A percentile compares a stretch with the other conserved stretches of the same genome.
Conservation (phyloP, 1,284 basidiomycete genomes). For the Psilocybe mexicana region DNA sequence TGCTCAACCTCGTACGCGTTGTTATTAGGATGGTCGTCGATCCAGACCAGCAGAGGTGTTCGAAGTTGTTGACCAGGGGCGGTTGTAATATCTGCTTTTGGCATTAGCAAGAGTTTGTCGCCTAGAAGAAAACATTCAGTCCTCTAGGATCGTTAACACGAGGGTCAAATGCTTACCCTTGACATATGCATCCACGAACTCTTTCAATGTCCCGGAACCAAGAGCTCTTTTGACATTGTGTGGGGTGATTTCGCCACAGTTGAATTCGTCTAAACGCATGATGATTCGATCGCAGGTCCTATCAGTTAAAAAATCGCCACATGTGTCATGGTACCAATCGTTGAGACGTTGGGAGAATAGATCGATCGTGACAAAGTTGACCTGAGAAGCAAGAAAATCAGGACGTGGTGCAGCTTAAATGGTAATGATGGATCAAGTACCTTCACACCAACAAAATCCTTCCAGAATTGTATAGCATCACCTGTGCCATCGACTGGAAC, state of each 20-base stretch:
- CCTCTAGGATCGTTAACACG: too few species aligned
- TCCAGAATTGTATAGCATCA: not conserved
- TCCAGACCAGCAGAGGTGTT: slow-evolving; percentile 21
- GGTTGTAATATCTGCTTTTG: not conserved
- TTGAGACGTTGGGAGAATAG: slow-evolving; percentile 3
- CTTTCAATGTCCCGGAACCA: not conserved
- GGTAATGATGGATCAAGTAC: not conserved
- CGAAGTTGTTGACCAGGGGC: not conserved
- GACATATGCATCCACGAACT: slow-evolving; percentile 5
- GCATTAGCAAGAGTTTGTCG: not conserved
- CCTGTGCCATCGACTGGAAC: not conserved
- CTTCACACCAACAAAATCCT: slow-evolving; percentile 11
- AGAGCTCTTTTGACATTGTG: not conserved
- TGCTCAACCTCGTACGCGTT: slow-evolving; percentile 6
- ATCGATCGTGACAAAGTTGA: slow-evolving; percentile 3
- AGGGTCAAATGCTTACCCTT: not conserved
- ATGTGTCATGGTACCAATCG: not conserved
- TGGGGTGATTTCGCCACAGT: slow-evolving; percentile 9
- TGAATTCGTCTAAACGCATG: slow-evolving; percentile 14
- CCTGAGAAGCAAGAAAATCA: not conserved
- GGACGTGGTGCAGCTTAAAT: not conserved
- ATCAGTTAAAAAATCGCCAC: not conserved
- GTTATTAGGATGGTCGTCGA: slow-evolving; percentile 21
- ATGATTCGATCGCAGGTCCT: slow-evolving; percentile 1
- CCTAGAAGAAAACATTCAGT: not conserved